Evolutionary conservation across 2,329 filamentous ascomycete species (phyloP).

Genomic region (Fusarium xylarioides): DNA sequence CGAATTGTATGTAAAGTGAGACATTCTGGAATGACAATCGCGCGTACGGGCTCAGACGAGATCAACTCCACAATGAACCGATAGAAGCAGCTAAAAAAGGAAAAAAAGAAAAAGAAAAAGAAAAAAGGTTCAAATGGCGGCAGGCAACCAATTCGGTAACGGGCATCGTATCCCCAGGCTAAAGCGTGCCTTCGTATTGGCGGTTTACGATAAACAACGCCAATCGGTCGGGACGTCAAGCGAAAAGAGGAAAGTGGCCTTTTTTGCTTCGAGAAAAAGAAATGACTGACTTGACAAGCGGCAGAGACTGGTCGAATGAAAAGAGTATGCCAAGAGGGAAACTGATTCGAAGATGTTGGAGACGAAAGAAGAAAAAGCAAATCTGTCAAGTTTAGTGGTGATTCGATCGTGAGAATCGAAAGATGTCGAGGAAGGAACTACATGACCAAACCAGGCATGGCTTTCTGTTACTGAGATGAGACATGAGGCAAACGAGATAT

Average conservation of each 20-base stretch:
- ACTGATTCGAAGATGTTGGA: background rate
- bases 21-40: conserved; percentile 16
- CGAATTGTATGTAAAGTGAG: background rate
- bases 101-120: background rate
- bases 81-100: background rate
- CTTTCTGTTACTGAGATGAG: background rate
- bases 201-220: conserved; percentile 9
- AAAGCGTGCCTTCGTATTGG: background rate
- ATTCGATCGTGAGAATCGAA: background rate
- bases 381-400: background rate
- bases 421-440: background rate
- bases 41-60: conserved; percentile 6
- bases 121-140: background rate
- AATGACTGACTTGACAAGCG: background rate
- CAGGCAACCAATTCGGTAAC: background rate
- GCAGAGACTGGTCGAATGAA: background rate
- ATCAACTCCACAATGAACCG: conserved; percentile 31
- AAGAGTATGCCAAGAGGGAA: background rate
- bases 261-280: background rate
- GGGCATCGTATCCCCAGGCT: background rate
- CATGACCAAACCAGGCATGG: background rate
- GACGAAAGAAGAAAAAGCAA: background rate
- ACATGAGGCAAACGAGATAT: background rate
- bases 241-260: conserved; percentile 15
- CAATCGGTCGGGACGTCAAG: conserved; percentile 23